A percentile compares a stretch with the other conserved stretches of the same genome.
These are phyloP conservation scores for Parsonsia alboflavescens DNA, from an alignment of 257 asterid genomes.

Conservation along the genomic window DNA sequence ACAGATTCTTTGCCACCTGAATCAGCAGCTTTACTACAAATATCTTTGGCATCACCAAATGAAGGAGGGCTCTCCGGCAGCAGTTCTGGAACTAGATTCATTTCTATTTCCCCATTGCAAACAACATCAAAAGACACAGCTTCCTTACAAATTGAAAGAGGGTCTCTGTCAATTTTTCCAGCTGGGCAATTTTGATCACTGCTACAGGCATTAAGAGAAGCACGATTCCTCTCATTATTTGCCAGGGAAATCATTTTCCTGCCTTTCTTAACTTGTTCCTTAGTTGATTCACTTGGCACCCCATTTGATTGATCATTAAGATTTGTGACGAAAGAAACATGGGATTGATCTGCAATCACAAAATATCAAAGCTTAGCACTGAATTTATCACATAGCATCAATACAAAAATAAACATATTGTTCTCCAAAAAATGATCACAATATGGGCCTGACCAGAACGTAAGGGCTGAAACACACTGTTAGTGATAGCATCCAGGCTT, in stretches of 20 bases:
- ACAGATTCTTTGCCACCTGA: constrained; percentile 37
- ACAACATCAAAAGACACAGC: constrained; percentile 2
- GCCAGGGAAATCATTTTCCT: background rate
- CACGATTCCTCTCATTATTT: constrained; percentile 12
- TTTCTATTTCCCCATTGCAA: constrained; percentile 37
- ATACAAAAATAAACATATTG: background rate
- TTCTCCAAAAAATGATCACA: background rate
- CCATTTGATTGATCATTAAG: constrained; percentile 8
- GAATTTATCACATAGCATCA: background rate
- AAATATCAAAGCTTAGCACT: background rate
- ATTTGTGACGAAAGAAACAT: constrained; percentile 14
- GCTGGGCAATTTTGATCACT: background rate
- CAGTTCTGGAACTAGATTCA: constrained; percentile 41
- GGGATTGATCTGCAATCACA: constrained; percentile 10
- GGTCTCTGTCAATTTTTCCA: background rate
- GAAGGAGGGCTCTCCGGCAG: constrained; percentile 60
- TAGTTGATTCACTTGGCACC: constrained; percentile 15
- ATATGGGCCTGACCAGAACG: constrained; percentile 42
- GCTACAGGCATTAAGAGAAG: constrained; percentile 6
- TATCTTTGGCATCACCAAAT: constrained; percentile 28
- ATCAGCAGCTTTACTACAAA: constrained; percentile 17
- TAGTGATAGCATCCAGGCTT: constrained; percentile 51
- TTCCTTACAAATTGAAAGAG: constrained; percentile 1
- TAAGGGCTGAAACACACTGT: constrained; percentile 37
- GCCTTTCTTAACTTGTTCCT: constrained; percentile 10